A percentile compares a stretch with the other conserved stretches of the same genome.
phyloP scores from a whole-genome alignment of 2,329 filamentous ascomycete genomes.

The Trichoderma endophyticum region DNA sequence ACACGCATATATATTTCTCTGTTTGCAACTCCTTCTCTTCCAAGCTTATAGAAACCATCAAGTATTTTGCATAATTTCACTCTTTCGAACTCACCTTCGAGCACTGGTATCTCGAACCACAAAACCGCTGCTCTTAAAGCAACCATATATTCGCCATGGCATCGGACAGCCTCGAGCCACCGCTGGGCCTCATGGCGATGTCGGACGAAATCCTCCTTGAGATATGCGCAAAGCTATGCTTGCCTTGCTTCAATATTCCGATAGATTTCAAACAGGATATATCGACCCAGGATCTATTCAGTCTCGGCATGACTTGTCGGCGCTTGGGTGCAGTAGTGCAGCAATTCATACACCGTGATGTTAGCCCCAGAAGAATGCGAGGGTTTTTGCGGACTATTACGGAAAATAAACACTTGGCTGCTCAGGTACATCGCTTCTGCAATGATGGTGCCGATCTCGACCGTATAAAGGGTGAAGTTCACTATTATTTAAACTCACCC shows the following conservation, averaged over 20 bases:
- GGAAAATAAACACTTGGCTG: not conserved
- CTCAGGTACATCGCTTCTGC: not conserved
- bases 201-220: not conserved
- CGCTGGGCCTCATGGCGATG: not conserved
- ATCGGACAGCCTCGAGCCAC: too few species aligned
- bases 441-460: not conserved
- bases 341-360: not conserved
- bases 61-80: not conserved
- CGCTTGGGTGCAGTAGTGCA: too few species aligned
- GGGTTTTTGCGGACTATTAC: not conserved
- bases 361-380: rapidly evolving
- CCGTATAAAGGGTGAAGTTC: too few species aligned
- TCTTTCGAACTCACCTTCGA: not conserved
- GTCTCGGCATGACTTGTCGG: not conserved
- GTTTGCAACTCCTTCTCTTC: not conserved
- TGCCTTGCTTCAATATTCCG: too few species aligned
- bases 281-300: not conserved
- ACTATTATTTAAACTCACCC: too few species aligned
- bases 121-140: not conserved
- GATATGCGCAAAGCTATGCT: not conserved
- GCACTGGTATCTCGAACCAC: not conserved
- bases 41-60: not conserved
- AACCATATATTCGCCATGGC: not conserved
- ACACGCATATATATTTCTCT: too few species aligned
- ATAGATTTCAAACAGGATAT: too few species aligned